Evolutionary conservation across 345 rosid species (phyloP), one percentile per base, ranked within the genome.

Genomic region (Aquilaria yunnanensis): DNA sequence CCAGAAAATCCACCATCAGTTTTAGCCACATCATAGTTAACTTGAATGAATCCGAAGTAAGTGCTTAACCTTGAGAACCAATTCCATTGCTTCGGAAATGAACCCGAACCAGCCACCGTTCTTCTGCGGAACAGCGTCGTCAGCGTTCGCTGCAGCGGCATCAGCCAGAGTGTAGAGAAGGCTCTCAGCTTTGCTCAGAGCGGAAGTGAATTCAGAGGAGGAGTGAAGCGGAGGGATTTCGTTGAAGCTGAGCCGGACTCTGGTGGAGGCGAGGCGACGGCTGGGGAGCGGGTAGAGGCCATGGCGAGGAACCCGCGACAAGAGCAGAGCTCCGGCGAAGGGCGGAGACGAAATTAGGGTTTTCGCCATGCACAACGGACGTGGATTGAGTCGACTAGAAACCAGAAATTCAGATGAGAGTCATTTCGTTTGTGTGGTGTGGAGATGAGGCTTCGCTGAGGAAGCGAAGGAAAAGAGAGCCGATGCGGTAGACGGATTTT

Each of bases 21-120:
- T 63, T 64, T 23, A 37, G n/a, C 12, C 61, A 56, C 12, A 13
- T 31, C 33, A 55, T 32, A 43, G 48, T 2, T 55, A 55, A n/a
- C 7, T 31, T 31, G 32, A 43, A 54, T 45, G 55, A 6, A 10
- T 12, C 1, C 9, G 14, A 49, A 23, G 10, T 12, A n/a, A 48
- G 9, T 37, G 43, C 9, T 14, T 53, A 66, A 87, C 99, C 92
- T 90, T 94, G 52, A 90, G 97, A 32, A 90, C 96, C 56, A 82
- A 57, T 65, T 94, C 99, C 99, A 90, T 90, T 13, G 72, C 74
- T 12, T 94, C 95, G 9, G 99, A 81, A 72, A 94, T 88, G 49
- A 90, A 90, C 9, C 92, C 92, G 65, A 94, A 90, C 97, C 97
- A 94, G 7, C 97, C 92, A 9, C 96, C 92, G 63, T 54, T 86